These are phyloP conservation scores for Vaccinium darrowii DNA, from an alignment of 148 eudicot species.

Conservation along the genomic window DNA sequence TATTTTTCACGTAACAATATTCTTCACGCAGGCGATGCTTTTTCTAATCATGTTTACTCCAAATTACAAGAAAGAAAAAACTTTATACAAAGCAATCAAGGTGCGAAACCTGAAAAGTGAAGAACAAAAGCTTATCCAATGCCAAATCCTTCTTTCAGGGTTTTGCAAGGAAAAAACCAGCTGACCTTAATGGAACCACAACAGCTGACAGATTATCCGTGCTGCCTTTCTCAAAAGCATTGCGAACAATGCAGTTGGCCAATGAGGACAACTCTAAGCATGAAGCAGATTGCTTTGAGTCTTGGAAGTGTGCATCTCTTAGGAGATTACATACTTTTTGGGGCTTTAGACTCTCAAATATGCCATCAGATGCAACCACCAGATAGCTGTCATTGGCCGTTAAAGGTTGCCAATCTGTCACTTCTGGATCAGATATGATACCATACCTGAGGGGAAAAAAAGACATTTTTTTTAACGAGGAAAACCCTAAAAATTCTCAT, in stretches of 20 bases:
- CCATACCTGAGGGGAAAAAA: conserved; percentile 29
- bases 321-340: conserved; percentile 41
- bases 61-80: neutral
- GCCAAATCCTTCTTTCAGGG: neutral
- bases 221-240: conserved; percentile 44
- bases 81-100: neutral
- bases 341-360: conserved; percentile 46
- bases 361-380: conserved; percentile 58
- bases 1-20: neutral
- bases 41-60: neutral
- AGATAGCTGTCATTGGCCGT: conserved; percentile 31
- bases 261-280: conserved; percentile 11
- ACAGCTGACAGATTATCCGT: conserved; percentile 49
- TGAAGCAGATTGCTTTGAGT: neutral
- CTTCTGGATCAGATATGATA: conserved; percentile 41
- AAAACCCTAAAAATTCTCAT: neutral
- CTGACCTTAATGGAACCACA: conserved; percentile 28
- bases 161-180: neutral
- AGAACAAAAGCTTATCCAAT: neutral
- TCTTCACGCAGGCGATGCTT: neutral
- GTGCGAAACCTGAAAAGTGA: neutral
- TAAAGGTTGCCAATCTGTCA: conserved; percentile 42
- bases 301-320: conserved; percentile 3
- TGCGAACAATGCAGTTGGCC: conserved; percentile 29
- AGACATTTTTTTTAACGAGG: neutral